Conservation (phyloP, 345 rosid genomes). For the rapeseed (Brassica napus) region Da-Ae NC_063439.1:2163501-2164000, state of each 20-base stretch:
- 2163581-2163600: slow-evolving; percentile 93
- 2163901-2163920: slow-evolving; percentile 47
- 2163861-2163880: slow-evolving; percentile 48
- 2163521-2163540: background rate
- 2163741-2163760: slow-evolving; percentile 89
- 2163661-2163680: slow-evolving; percentile 27
- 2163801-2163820: slow-evolving; percentile 55
- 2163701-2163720: slow-evolving; percentile 29
- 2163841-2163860: slow-evolving; percentile 23
- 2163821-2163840: slow-evolving; percentile 42
- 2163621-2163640: slow-evolving; percentile 71
- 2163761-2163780: slow-evolving; percentile 88
- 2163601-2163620: slow-evolving; percentile 87
- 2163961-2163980: background rate
- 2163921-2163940: slow-evolving; percentile 42
- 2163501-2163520: background rate
- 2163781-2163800: slow-evolving; percentile 54
- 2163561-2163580: slow-evolving; percentile 72
- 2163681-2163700: slow-evolving; percentile 24
- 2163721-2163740: slow-evolving; percentile 35
- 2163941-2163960: background rate
- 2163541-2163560: slow-evolving; percentile 60
- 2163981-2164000: slow-evolving; percentile 39
- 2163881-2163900: slow-evolving; percentile 44
- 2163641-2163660: slow-evolving; percentile 26